Conservation (phyloP, 495 filamentous ascomycete genomes). For the Podospora pseudoanserina region DNA sequence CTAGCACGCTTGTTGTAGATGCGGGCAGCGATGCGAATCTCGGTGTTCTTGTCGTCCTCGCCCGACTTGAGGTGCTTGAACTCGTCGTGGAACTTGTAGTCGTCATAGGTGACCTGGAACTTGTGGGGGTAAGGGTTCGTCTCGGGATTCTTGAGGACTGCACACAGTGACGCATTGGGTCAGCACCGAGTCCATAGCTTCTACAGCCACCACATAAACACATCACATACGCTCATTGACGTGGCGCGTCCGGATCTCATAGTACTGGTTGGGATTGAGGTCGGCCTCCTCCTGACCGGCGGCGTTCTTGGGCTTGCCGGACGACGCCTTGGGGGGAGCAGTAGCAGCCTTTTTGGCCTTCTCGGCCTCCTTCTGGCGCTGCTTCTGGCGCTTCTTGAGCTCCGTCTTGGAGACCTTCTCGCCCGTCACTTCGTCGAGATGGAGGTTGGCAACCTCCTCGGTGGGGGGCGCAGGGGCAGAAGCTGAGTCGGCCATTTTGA, state of each 20-base stretch:
- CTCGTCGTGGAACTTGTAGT: conserved; percentile 70
- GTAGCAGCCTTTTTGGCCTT: conserved; percentile 83
- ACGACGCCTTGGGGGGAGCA: conserved; percentile 61
- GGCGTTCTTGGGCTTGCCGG: conserved; percentile 63
- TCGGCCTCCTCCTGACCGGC: conserved; percentile 44
- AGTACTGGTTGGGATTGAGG: conserved; percentile 91
- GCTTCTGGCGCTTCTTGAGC: conserved; percentile 94
- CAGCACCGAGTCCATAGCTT: not conserved
- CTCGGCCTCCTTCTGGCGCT: conserved; percentile 76
- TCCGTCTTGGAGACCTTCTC: conserved; percentile 83
- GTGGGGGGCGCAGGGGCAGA: conserved; percentile 39
- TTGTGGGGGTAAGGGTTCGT: conserved; percentile 97
- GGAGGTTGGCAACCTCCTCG: conserved; percentile 66
- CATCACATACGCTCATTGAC: conserved; percentile 63
- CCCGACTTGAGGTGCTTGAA: conserved; percentile 79
- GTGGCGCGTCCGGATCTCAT: conserved; percentile 83
- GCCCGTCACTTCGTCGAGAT: conserved; percentile 80
- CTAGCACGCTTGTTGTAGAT: conserved; percentile 85
- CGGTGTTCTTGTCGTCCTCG: conserved; percentile 68
- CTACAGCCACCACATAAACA: not conserved
- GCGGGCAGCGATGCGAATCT: conserved; percentile 72
- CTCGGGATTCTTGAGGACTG: conserved; percentile 66
- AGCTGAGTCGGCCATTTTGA: conserved; percentile 49
- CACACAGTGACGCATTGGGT: not conserved
- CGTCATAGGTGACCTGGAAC: conserved; percentile 79